These are phyloP conservation scores for Coemansia sp. DNA, from an alignment of 192 early-diverging fungal genomes.

Conservation along the genomic window DNA sequence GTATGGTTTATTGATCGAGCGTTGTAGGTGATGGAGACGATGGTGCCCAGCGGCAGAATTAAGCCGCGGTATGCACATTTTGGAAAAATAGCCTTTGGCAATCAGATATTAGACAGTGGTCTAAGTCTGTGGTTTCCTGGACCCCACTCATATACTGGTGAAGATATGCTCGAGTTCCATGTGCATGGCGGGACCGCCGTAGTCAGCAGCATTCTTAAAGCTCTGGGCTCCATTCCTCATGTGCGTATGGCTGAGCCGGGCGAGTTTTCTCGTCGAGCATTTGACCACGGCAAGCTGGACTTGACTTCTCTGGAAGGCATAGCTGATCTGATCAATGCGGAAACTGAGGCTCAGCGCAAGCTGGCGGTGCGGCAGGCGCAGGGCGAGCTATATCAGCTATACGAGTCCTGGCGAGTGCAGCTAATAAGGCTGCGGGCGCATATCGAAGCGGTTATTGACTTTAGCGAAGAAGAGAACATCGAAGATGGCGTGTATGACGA, in stretches of 20 bases:
- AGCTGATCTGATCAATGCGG: conserved; percentile 73
- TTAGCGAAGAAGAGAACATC: conserved; percentile 78
- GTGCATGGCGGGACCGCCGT: conserved; percentile 74
- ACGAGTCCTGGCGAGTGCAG: conserved; percentile 62
- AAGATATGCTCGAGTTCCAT: conserved; percentile 73
- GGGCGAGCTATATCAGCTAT: conserved; percentile 62
- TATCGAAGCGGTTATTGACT: conserved; percentile 72
- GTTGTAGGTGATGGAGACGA: conserved; percentile 6
- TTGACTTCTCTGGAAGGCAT: conserved; percentile 12
- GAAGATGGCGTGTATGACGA: conserved; percentile 59
- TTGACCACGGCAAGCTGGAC: conserved; percentile 71
- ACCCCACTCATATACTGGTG: conserved; percentile 71
- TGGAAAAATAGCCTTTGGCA: conserved; percentile 13
- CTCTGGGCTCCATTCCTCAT: conserved; percentile 44
- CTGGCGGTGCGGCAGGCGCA: conserved; percentile 68
- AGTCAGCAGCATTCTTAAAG: conserved; percentile 55
- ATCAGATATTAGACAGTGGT: conserved; percentile 59
- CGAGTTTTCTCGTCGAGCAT: conserved; percentile 73
- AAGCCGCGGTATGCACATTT: conserved; percentile 10
- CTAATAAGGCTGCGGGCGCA: conserved; percentile 61
- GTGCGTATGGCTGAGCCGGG: conserved; percentile 71
- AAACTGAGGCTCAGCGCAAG: conserved; percentile 70
- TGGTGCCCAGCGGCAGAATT: conserved; percentile 8
- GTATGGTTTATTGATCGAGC: not conserved
- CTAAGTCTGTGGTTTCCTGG: conserved; percentile 33